Conservation (phyloP, 2,329 filamentous ascomycete species). For the Hansfordia pulvinata region DNA sequence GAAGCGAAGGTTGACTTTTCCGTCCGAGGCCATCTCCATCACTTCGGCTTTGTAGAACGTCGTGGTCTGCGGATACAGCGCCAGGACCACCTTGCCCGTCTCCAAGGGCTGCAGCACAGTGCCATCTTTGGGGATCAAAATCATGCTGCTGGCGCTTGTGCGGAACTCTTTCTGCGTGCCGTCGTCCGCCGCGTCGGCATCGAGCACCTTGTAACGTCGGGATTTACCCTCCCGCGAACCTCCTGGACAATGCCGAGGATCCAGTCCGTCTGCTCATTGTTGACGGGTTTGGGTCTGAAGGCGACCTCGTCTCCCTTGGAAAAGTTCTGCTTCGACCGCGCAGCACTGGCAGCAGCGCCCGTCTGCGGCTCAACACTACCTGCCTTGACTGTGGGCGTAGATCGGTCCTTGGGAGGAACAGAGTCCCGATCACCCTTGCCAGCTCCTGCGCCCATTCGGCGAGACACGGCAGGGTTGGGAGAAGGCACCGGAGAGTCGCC, state of each 20-base stretch:
- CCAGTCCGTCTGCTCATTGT: slow-evolving; percentile 42
- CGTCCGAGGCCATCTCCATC: slow-evolving; percentile 47
- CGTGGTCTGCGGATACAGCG: slow-evolving; percentile 70
- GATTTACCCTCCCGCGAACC: slow-evolving; percentile 67
- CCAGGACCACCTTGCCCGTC: slow-evolving; percentile 58
- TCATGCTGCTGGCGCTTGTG: slow-evolving; percentile 62
- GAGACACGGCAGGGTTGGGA: slow-evolving; percentile 19
- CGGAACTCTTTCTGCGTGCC: slow-evolving; percentile 56
- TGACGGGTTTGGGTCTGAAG: slow-evolving; percentile 44
- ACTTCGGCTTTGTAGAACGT: slow-evolving; percentile 80
- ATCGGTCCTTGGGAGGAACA: slow-evolving; percentile 36
- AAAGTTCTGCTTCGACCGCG: slow-evolving; percentile 41
- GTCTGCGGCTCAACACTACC: slow-evolving; percentile 38
- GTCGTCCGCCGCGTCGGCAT: slow-evolving; percentile 61
- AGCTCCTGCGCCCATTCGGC: slow-evolving; percentile 20
- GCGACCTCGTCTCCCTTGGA: slow-evolving; percentile 51
- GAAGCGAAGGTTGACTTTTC: slow-evolving; percentile 55
- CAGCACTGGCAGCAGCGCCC: slow-evolving; percentile 19
- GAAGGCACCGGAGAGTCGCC: slow-evolving; percentile 28
- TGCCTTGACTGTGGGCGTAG: slow-evolving; percentile 17
- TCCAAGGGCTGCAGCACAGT: slow-evolving; percentile 46
- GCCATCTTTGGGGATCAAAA: slow-evolving; percentile 52
- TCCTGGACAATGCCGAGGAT: slow-evolving; percentile 69
- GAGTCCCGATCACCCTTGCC: slow-evolving; percentile 32
- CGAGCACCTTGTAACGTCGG: slow-evolving; percentile 65